Percentiles rank a stretch among this genome's conserved stretches.
Conservation (phyloP, 2,329 filamentous ascomycete species). For the Phaeosphaeriaceae sp. region DNA sequence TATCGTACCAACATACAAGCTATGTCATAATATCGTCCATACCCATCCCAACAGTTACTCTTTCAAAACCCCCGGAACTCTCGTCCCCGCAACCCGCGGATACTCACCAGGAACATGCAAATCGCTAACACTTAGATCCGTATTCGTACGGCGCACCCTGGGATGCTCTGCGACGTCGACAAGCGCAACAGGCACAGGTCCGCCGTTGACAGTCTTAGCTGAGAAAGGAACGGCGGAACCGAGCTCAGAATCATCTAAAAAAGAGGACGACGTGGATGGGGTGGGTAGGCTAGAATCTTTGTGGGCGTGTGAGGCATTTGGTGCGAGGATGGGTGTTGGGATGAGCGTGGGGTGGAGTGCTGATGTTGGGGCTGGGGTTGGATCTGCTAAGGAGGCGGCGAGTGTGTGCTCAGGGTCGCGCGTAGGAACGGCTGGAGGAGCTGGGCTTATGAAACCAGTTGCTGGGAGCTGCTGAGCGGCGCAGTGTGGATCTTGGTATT, state of each 20-base stretch:
- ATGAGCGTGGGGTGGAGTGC: constrained; percentile 4
- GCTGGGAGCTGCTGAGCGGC: constrained; percentile 5
- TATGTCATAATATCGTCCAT: too few species aligned
- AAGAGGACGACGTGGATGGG: constrained; percentile 30
- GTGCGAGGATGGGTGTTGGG: constrained; percentile 18
- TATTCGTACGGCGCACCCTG: constrained; percentile 55
- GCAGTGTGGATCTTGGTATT: constrained; percentile 17
- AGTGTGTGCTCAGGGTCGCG: constrained; percentile 20
- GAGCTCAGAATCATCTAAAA: constrained; percentile 42
- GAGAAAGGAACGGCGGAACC: constrained; percentile 28
- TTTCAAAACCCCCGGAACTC: neutral
- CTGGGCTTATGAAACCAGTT: constrained; percentile 1
- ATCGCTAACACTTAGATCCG: constrained; percentile 63
- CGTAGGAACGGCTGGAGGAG: constrained; percentile 15
- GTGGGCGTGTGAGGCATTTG: constrained; percentile 8
- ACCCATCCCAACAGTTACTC: too few species aligned
- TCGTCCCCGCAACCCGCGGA: constrained; percentile 44
- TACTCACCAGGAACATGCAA: constrained; percentile 74
- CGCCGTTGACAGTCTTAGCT: constrained; percentile 38
- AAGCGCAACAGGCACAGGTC: constrained; percentile 27
- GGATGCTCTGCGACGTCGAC: constrained; percentile 45
- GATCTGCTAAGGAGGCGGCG: constrained; percentile 18
- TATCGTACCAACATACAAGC: too few species aligned
- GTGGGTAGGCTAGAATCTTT: constrained; percentile 20
- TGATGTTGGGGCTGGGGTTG: constrained; percentile 8